Conservation (phyloP, 331 rosid genomes). For the Cydonia oblonga region DNA sequence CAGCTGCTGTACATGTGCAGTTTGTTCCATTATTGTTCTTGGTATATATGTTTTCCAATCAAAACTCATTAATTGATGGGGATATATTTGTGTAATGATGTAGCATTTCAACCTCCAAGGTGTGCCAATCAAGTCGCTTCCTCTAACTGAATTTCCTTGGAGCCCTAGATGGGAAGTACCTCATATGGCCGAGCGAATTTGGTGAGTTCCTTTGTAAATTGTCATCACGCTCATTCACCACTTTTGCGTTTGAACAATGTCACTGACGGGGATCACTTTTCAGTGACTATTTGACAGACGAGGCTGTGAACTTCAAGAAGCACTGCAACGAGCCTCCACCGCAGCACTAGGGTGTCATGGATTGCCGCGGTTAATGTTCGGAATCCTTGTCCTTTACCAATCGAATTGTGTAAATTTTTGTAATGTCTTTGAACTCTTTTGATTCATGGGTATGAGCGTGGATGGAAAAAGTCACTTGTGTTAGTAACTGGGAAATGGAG, state of each 20-base stretch:
- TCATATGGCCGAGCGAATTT: constrained; percentile 61
- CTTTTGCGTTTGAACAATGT: background rate
- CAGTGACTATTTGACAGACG: constrained; percentile 72
- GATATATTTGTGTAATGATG: constrained; percentile 11
- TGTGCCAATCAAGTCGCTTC: constrained; percentile 54
- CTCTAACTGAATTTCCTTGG: constrained; percentile 54
- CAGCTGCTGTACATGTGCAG: background rate
- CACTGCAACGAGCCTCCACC: constrained; percentile 54
- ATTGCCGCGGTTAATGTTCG: background rate
- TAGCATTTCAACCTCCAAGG: constrained; percentile 71
- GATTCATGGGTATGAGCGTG: background rate
- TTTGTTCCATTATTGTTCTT: background rate
- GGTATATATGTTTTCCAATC: background rate
- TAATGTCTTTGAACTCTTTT: background rate
- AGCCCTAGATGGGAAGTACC: constrained; percentile 84
- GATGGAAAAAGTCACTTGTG: background rate
- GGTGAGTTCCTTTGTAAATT: constrained; percentile 30
- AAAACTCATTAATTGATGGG: background rate
- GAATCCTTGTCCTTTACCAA: background rate
- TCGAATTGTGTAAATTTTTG: constrained; percentile 13
- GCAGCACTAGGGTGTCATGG: constrained; percentile 12
- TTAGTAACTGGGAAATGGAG: background rate
- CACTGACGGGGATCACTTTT: constrained; percentile 9
- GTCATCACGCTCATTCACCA: background rate
- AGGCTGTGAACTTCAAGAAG: constrained; percentile 75